A percentile compares a stretch with the other conserved stretches of the same genome.
phyloP scores from a whole-genome alignment of 441 rosid genomes.

The Populus hybrid region DNA sequence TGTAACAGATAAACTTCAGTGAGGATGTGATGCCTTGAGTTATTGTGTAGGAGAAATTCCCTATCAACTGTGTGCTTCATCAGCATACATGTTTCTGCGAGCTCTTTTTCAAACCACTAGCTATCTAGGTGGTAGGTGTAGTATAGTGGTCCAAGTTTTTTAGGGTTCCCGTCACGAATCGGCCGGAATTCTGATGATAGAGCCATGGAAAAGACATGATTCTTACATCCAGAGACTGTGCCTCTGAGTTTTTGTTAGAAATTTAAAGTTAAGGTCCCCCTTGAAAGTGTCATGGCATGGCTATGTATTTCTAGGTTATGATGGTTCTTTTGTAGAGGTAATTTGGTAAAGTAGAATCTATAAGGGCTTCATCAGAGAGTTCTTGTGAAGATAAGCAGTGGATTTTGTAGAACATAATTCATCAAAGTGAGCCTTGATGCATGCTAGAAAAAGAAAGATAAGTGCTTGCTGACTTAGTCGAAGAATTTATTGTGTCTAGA shows the following conservation, averaged over 20 bases:
- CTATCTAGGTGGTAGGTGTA: not conserved
- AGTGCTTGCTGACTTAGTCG: constrained; percentile 18
- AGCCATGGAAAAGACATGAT: constrained; percentile 49
- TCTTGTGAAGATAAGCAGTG: not conserved
- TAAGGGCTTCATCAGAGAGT: not conserved
- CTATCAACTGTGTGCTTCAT: not conserved
- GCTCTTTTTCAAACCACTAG: not conserved
- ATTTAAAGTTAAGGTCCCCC: constrained; percentile 11
- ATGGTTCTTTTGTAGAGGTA: constrained; percentile 30
- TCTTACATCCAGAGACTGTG: constrained; percentile 33
- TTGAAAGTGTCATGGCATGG: not conserved
- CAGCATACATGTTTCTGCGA: not conserved
- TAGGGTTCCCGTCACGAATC: constrained; percentile 33
- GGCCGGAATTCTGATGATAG: constrained; percentile 14
- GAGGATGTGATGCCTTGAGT: not conserved
- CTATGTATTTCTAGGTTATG: constrained; percentile 30
- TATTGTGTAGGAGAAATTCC: not conserved
- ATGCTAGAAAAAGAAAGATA: constrained; percentile 19
- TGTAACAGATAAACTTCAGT: not conserved
- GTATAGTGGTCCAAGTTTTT: constrained; percentile 21
- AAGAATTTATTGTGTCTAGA: not conserved
- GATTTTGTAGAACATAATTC: not conserved
- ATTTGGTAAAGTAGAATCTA: constrained; percentile 29
- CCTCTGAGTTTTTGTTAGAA: constrained; percentile 8
- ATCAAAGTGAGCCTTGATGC: not conserved